Conservation (phyloP, 106 monocot genomes). For the Allium fistulosum region DNA sequence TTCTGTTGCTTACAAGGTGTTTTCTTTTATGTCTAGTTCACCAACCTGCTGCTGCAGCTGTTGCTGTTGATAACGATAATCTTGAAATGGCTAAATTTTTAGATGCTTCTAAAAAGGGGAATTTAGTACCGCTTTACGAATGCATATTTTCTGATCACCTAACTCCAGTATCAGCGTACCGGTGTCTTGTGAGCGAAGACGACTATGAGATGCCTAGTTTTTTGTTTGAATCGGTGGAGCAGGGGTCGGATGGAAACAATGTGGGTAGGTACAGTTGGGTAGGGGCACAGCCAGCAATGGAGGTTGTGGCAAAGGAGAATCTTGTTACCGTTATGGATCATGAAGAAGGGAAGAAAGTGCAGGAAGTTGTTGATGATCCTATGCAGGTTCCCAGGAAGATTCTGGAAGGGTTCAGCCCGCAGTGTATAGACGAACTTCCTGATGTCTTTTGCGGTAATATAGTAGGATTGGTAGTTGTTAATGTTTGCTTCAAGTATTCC, state of each 20-base stretch:
- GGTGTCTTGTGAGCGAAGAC: constrained; percentile 62
- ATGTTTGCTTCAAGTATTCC: too few species aligned
- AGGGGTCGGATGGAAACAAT: constrained; percentile 50
- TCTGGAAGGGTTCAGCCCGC: constrained; percentile 9
- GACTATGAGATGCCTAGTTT: constrained; percentile 81
- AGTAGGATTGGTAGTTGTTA: too few species aligned
- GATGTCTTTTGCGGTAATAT: constrained; percentile 17
- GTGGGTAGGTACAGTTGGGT: constrained; percentile 28
- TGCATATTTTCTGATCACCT: constrained; percentile 72
- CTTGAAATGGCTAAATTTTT: constrained; percentile 31
- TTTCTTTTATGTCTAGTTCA: constrained; percentile 1
- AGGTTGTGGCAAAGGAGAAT: constrained; percentile 15
- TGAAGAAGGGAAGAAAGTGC: constrained; percentile 1
- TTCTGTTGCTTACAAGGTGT: neutral
- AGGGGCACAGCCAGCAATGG: constrained; percentile 21
- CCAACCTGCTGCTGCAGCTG: too few species aligned
- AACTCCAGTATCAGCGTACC: constrained; percentile 63
- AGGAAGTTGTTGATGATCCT: constrained; percentile 15
- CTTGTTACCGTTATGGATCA: constrained; percentile 14
- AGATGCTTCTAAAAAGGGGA: constrained; percentile 34
- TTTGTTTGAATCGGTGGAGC: constrained; percentile 86
- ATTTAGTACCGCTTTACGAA: constrained; percentile 48
- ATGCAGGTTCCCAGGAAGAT: constrained; percentile 13
- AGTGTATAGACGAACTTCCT: constrained; percentile 15
- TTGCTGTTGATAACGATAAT: constrained; percentile 7